Evolutionary conservation across 768 basidiomycete genomes (phyloP).

Genomic region (Rhodocollybia butyracea): DNA sequence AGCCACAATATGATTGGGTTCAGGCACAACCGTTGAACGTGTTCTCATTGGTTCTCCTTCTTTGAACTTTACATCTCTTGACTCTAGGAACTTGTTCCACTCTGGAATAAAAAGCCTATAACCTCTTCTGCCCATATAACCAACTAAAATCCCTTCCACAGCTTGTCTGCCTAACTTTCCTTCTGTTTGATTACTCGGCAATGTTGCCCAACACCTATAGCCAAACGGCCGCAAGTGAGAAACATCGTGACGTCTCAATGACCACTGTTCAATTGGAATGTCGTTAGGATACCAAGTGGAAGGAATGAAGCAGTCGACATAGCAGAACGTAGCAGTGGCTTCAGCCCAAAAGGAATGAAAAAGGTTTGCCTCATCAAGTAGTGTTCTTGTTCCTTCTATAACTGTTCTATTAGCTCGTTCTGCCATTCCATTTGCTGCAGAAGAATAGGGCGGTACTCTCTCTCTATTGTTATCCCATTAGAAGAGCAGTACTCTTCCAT

Average conservation of each 20-base stretch:
- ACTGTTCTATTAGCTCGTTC: conserved; percentile 20
- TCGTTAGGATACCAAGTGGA: background rate
- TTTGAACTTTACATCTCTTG: background rate
- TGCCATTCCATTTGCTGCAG: conserved; percentile 23
- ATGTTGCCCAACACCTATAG: background rate
- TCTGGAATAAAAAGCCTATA: background rate
- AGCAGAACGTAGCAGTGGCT: background rate
- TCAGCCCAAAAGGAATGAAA: background rate
- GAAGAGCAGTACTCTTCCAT: conserved; percentile 14
- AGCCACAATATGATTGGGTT: background rate
- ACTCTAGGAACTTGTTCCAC: background rate
- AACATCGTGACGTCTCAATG: background rate
- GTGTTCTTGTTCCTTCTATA: conserved; percentile 13
- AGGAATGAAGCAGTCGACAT: background rate
- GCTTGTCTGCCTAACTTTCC: background rate
- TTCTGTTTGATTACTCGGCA: background rate
- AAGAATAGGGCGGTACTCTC: conserved; percentile 18
- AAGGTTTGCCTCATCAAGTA: background rate
- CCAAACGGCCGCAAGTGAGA: background rate
- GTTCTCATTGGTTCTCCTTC: background rate
- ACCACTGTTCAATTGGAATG: background rate
- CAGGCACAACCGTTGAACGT: background rate
- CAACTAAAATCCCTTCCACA: background rate
- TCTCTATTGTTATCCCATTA: conserved; percentile 19
- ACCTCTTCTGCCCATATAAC: background rate